Conservation (phyloP, 2,329 filamentous ascomycete genomes). For the Rhynchosporium agropyri region DNA sequence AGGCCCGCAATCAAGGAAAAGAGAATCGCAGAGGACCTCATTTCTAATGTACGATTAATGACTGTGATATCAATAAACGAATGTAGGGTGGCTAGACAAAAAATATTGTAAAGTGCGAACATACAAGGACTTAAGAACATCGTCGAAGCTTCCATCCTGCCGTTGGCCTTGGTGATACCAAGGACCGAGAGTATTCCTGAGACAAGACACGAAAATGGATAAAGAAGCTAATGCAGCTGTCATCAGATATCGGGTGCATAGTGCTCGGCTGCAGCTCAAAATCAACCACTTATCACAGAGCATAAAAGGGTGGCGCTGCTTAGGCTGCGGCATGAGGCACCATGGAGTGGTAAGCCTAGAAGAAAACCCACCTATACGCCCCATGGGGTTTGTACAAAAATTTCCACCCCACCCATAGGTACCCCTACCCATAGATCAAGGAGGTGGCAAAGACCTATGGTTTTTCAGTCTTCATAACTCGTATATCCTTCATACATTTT, state of each 20-base stretch:
- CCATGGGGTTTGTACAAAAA: no score
- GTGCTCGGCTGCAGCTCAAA: neutral
- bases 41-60: neutral
- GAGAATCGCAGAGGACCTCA: conserved; percentile 9
- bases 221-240: neutral
- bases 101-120: neutral
- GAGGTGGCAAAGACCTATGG: no score
- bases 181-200: neutral
- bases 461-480: no score
- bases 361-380: no score
- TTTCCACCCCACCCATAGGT: no score
- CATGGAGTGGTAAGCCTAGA: no score
- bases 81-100: neutral
- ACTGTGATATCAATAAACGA: neutral
- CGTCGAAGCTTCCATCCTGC: neutral
- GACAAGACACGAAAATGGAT: conserved; percentile 1
- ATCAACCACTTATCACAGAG: neutral
- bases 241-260: conserved; percentile 4
- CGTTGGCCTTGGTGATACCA: conserved; percentile 1
- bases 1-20: neutral
- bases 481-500: no score
- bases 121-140: neutral
- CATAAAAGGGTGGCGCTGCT: neutral
- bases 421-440: no score
- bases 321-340: no score